Percentiles rank a stretch among this genome's conserved stretches.
phyloP scores from a whole-genome alignment of 2,329 filamentous ascomycete genomes.

The Apiospora koreana region DNA sequence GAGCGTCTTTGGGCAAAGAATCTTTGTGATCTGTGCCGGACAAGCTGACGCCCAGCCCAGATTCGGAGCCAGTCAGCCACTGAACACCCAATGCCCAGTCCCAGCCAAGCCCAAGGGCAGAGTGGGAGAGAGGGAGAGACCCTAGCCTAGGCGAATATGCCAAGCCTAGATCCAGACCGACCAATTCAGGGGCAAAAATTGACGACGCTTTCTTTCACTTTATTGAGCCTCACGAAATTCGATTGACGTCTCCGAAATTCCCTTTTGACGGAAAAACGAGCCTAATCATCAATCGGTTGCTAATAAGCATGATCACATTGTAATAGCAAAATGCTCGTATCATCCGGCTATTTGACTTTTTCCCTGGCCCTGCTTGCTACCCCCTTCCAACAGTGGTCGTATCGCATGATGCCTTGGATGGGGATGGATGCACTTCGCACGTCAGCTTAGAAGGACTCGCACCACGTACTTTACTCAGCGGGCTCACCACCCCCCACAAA shows the following conservation, averaged over 20 bases:
- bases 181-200: slow-evolving; percentile 3
- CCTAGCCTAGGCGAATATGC: background rate
- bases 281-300: background rate
- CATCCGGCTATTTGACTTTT: background rate
- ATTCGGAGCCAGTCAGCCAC: background rate
- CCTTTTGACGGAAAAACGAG: background rate
- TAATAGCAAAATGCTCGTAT: background rate
- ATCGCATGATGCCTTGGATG: background rate
- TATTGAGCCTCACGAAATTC: background rate
- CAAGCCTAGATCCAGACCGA: background rate
- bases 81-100: background rate
- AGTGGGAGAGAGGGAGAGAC: too few species aligned
- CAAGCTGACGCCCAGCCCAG: background rate
- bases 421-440: background rate
- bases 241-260: background rate
- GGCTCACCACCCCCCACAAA: background rate
- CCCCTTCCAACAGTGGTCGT: background rate
- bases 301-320: background rate
- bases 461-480: background rate
- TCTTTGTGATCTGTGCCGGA: background rate
- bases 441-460: background rate
- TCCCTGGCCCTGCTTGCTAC: background rate
- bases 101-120: background rate
- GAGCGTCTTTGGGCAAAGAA: background rate
- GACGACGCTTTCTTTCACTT: background rate